Conservation (phyloP, 2,329 filamentous ascomycete species). For the Spiromastix sp. region DNA sequence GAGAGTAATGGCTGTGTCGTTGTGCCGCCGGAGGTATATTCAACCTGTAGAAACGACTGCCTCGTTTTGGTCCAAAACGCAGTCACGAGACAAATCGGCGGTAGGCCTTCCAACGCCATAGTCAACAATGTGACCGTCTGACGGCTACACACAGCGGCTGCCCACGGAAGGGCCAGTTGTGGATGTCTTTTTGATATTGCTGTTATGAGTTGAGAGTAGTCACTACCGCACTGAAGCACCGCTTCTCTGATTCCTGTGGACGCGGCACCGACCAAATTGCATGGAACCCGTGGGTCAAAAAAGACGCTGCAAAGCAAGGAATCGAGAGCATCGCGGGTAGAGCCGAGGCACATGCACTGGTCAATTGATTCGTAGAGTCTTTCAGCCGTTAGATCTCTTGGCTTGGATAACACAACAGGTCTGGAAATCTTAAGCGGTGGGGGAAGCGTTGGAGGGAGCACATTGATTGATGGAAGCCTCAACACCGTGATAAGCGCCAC, state of each 20-base stretch:
- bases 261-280: conserved; percentile 14
- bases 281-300: conserved; percentile 16
- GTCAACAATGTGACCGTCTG: conserved; percentile 4
- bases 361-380: conserved; percentile 11
- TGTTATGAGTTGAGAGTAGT: conserved; percentile 4
- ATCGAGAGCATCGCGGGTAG: conserved; percentile 14
- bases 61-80: conserved; percentile 12
- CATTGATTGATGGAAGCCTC: conserved; percentile 9
- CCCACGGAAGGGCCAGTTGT: conserved; percentile 8
- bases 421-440: conserved; percentile 7
- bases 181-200: conserved; percentile 5
- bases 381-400: conserved; percentile 3
- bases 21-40: conserved; percentile 7
- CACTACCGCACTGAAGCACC: conserved; percentile 6
- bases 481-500: conserved; percentile 7
- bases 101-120: conserved; percentile 2
- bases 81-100: conserved; percentile 9
- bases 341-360: conserved; percentile 14
- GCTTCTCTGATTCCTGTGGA: conserved; percentile 12
- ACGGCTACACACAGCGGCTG: conserved; percentile 6
- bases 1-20: conserved; percentile 3
- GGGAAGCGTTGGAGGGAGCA: conserved; percentile 7
- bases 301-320: conserved; percentile 16
- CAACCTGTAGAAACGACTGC: conserved; percentile 14
- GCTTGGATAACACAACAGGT: neutral